Conservation (phyloP, 176 grass and related monocot species). For the Luzula sylvatica region DNA sequence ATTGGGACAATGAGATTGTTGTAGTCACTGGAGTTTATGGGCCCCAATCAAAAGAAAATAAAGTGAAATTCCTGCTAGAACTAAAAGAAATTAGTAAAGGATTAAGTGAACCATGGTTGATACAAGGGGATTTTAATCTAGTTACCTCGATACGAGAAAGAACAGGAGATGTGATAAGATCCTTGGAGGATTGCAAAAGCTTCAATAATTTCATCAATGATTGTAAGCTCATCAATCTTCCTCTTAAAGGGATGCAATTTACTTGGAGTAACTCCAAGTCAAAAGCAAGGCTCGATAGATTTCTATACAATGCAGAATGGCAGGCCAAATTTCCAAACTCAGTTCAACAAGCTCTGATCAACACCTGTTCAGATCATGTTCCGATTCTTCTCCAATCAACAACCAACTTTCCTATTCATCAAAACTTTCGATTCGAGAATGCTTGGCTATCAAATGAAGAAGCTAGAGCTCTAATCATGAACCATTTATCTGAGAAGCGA, state of each 20-base stretch:
- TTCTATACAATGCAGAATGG: neutral
- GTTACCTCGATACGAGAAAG: too few relatives aligned
- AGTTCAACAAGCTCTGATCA: neutral
- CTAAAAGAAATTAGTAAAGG: too few relatives aligned
- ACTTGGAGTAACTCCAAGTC: neutral
- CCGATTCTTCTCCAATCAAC: neutral
- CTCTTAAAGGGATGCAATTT: neutral
- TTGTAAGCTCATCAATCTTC: neutral
- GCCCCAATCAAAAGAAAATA: too few relatives aligned
- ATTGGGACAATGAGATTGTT: too few relatives aligned
- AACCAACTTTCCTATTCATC: neutral
- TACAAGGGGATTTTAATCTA: too few relatives aligned
- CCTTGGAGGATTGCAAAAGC: too few relatives aligned
- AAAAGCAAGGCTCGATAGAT: neutral
- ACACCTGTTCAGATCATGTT: neutral
- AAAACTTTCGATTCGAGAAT: neutral
- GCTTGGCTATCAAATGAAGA: neutral
- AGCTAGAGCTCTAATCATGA: neutral
- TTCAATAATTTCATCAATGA: neutral
- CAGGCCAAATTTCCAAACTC: neutral
- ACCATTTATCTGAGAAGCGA: too few relatives aligned
- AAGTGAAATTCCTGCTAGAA: too few relatives aligned
- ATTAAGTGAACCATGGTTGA: too few relatives aligned
- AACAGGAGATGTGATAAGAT: too few relatives aligned
- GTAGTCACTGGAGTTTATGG: too few relatives aligned